Evolutionary conservation across 441 rosid species (phyloP), one percentile per base, ranked within the genome.

Genomic region (Eutrema salsugineum): DNA sequence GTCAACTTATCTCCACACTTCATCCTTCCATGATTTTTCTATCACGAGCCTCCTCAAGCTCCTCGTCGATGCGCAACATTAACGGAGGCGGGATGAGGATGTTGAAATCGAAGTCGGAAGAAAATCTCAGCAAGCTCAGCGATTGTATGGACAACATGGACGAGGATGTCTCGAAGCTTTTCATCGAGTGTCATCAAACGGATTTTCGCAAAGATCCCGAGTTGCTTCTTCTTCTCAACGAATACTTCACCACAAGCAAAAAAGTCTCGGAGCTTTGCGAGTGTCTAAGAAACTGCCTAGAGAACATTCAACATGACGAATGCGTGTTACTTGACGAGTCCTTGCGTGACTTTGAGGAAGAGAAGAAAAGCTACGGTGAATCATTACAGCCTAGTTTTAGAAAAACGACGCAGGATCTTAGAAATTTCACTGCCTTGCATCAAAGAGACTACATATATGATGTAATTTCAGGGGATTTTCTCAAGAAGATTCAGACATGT

Each of bases 111-210:
- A 0, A n/a, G 2, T 68, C 68, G 0, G 54, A 71, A 51, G 68
- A 71, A 3, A 62, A 62, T 27, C 19, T 61, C 0, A 19, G 12
- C 0, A 62, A 62, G 40, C 68, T 71, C 0, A 27, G 9, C 4
- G 68, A 62, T 0, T 71, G 47, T n/a, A 40, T 71, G 63, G 75
- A 71, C 0, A 50, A 71, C 9, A 61, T 71, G 68, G 68, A 71
- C 0, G 75, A 71, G 0, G 75, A 71, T 11, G 68, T 61, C 4
- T 39, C 62, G 0, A 71, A 32, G 6, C 19, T 71, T 1, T 71
- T 71, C 8, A 61, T 61, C 27, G 28, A 71, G 9, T 61, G 3
- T 5, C 54, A 50, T 2, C 44, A 61, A 2, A 49, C 53, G 0
- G 61, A 70, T 19, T 17, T 70, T 4, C 24, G 75, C 1, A 1